Evolutionary conservation across 2,329 filamentous ascomycete genomes (phyloP).

Genomic region (Ceratocystis smalleyi): DNA sequence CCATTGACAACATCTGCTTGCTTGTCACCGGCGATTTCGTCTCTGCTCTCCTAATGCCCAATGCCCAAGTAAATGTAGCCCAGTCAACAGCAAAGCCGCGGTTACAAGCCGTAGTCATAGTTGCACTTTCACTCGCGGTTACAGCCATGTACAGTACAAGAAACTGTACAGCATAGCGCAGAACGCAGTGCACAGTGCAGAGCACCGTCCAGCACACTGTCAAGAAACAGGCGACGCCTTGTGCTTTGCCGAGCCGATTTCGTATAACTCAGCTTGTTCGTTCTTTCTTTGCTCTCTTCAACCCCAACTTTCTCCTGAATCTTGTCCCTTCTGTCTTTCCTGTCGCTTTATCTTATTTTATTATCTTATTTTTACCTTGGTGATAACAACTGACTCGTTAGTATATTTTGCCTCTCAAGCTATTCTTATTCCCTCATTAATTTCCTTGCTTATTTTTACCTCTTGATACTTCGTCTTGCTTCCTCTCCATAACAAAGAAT

Average conservation of each 20-base stretch:
- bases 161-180: background rate
- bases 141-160: background rate
- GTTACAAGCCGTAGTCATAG: background rate
- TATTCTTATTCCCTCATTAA: background rate
- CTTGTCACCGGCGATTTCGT: background rate
- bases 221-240: background rate
- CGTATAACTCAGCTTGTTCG: background rate
- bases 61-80: background rate
- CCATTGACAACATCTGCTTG: background rate
- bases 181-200: background rate
- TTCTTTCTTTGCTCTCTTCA: background rate
- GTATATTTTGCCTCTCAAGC: background rate
- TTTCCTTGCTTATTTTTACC: background rate
- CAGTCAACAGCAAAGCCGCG: background rate
- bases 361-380: background rate
- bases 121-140: background rate
- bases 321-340: background rate
- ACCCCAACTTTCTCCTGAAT: background rate
- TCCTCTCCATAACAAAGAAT: background rate
- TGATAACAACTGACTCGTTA: background rate
- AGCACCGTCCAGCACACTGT: background rate
- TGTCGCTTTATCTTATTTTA: background rate
- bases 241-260: slow-evolving; percentile 4
- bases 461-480: background rate
- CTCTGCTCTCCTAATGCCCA: background rate